These are phyloP conservation scores for Scenedesmus sp. DNA, from an alignment of 163 green algal species.

Conservation along the genomic window DNA sequence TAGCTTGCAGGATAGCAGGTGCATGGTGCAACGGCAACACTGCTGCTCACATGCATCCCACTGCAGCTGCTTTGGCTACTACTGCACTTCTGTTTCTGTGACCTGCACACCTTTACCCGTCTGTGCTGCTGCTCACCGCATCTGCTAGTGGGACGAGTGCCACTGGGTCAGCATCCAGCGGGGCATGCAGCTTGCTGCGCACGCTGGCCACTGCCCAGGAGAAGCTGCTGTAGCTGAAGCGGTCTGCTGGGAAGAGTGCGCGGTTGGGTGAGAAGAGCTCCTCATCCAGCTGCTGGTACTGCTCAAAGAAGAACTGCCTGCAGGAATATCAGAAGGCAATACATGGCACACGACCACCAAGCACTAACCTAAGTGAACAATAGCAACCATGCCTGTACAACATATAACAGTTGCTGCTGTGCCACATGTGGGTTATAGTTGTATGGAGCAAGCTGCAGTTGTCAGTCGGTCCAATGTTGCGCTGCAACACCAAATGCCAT, in stretches of 20 bases:
- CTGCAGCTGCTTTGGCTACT: neutral
- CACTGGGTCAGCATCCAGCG: constrained; percentile 74
- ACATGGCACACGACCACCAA: neutral
- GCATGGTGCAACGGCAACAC: neutral
- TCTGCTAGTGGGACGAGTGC: constrained; percentile 85
- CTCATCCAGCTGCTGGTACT: constrained; percentile 71
- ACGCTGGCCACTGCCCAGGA: constrained; percentile 83
- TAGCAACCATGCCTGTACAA: neutral
- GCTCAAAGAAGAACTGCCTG: constrained; percentile 80
- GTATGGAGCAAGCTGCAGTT: neutral
- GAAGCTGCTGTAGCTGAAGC: constrained; percentile 77
- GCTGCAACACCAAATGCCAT: neutral
- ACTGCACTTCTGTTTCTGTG: neutral
- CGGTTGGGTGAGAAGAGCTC: constrained; percentile 68
- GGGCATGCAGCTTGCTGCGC: constrained; percentile 71
- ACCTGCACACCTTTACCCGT: neutral
- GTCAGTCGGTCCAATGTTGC: neutral
- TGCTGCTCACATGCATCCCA: neutral
- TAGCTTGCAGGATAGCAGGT: neutral
- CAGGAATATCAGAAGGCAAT: neutral
- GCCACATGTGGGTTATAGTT: neutral
- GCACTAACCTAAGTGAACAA: too few relatives aligned
- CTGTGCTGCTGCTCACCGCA: constrained; percentile 60
- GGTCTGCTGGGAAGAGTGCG: constrained; percentile 63
- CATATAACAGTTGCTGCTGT: neutral